Percentiles rank a stretch among this genome's conserved stretches.
phyloP scores from a whole-genome alignment of 2,329 filamentous ascomycete species.

The Phaeophleospora eucalypticola region DNA sequence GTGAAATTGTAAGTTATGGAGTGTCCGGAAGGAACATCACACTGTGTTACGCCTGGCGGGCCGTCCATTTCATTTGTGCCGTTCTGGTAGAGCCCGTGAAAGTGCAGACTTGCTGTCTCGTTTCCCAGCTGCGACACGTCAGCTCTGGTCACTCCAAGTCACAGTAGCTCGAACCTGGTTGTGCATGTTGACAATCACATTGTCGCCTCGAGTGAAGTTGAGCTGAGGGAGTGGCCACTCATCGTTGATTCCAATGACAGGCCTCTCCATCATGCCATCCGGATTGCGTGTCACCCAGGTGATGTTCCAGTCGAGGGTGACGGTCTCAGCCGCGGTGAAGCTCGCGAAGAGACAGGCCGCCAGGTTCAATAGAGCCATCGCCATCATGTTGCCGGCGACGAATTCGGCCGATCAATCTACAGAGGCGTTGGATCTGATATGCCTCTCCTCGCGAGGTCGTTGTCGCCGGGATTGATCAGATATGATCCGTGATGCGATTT shows the following conservation, averaged over 20 bases:
- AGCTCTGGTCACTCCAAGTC: too few relatives aligned
- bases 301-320: conserved; percentile 36
- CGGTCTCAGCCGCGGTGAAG: conserved; percentile 16
- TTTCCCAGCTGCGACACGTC: conserved; percentile 59
- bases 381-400: too few relatives aligned
- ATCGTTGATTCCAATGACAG: conserved; percentile 65
- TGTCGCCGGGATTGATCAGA: conserved; percentile 15
- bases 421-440: background rate
- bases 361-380: background rate
- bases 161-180: conserved; percentile 57
- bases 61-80: conserved; percentile 74
- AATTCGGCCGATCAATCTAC: too few relatives aligned
- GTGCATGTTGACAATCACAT: conserved; percentile 62
- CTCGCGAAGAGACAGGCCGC: background rate
- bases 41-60: conserved; percentile 63
- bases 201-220: conserved; percentile 69
- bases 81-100: conserved; percentile 74
- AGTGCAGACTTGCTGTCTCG: conserved; percentile 64
- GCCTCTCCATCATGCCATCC: conserved; percentile 48
- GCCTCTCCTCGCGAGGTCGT: too few relatives aligned
- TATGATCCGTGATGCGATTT: conserved; percentile 12
- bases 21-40: conserved; percentile 59
- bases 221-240: conserved; percentile 71
- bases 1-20: conserved; percentile 66
- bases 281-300: conserved; percentile 54